Conservation (phyloP, 2,329 filamentous ascomycete species). For the Monosporascus cannonballus region DNA sequence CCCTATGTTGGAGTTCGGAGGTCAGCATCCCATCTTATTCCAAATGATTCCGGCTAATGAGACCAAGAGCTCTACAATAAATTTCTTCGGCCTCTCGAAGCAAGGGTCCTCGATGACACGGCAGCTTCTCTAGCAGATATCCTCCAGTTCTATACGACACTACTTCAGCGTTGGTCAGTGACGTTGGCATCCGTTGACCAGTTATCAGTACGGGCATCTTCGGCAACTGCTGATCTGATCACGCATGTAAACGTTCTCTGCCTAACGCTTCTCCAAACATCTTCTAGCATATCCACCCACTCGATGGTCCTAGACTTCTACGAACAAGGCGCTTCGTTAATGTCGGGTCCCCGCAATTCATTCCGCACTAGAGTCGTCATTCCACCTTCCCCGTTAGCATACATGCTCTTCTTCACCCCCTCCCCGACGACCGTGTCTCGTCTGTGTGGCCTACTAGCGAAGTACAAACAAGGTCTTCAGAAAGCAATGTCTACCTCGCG, state of each 20-base stretch:
- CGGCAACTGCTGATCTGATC: constrained; percentile 36
- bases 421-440: constrained; percentile 61
- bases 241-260: constrained; percentile 49
- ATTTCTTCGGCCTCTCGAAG: constrained; percentile 48
- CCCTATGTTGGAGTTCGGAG: constrained; percentile 49
- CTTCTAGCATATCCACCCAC: constrained; percentile 34
- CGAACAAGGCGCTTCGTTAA: constrained; percentile 51
- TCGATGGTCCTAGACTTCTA: constrained; percentile 66
- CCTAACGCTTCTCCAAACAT: constrained; percentile 54
- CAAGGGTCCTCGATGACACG: constrained; percentile 41
- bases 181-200: constrained; percentile 34
- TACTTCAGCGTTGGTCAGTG: constrained; percentile 57
- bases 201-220: constrained; percentile 29
- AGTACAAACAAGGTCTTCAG: constrained; percentile 72
- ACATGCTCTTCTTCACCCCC: constrained; percentile 61
- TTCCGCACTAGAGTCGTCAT: constrained; percentile 59
- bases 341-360: constrained; percentile 45
- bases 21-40: constrained; percentile 28
- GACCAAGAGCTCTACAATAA: constrained; percentile 42
- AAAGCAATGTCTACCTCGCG: constrained; percentile 24
- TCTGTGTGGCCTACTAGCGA: constrained; percentile 61
- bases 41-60: constrained; percentile 14
- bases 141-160: constrained; percentile 58
- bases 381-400: constrained; percentile 62
- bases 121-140: constrained; percentile 51